A percentile compares a stretch with the other conserved stretches of the same genome.
These are phyloP conservation scores for Tuber melanosporum DNA, from an alignment of 495 filamentous ascomycete genomes.

Conservation along the genomic window DNA sequence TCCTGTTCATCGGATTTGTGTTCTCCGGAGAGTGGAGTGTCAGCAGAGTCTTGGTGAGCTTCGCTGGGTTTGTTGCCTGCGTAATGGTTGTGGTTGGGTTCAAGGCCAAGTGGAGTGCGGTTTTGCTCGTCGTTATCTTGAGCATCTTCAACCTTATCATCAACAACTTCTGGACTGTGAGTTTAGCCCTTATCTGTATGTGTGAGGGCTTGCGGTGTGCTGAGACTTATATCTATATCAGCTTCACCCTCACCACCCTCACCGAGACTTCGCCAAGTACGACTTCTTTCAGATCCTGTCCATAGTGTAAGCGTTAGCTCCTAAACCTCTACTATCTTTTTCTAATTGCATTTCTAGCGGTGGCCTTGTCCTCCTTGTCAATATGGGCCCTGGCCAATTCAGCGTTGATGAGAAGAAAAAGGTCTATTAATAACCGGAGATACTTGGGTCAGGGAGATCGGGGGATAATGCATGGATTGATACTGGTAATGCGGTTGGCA, in stretches of 20 bases:
- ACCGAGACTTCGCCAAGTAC: constrained; percentile 99
- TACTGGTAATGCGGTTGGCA: background rate
- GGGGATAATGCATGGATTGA: constrained; percentile 1
- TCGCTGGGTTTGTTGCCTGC: constrained; percentile 81
- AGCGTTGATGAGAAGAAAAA: constrained; percentile 99
- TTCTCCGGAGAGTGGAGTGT: constrained; percentile 90
- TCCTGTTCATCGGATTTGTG: constrained; percentile 92
- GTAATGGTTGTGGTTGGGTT: constrained; percentile 99
- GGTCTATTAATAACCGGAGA: constrained; percentile 64
- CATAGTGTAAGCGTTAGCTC: constrained; percentile 67
- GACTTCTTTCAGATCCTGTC: constrained; percentile 99
- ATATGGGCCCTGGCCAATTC: constrained; percentile 95
- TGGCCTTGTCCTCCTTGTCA: constrained; percentile 87
- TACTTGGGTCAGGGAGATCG: constrained; percentile 17
- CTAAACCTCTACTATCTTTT: background rate
- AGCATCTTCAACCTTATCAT: constrained; percentile 94
- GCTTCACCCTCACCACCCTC: constrained; percentile 96
- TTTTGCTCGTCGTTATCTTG: constrained; percentile 84
- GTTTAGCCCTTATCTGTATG: constrained; percentile 41
- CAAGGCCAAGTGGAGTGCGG: constrained; percentile 98
- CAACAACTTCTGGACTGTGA: constrained; percentile 99
- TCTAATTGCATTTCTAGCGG: constrained; percentile 49
- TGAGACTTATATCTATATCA: constrained; percentile 44
- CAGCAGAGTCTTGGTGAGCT: constrained; percentile 71
- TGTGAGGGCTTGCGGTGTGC: background rate